phyloP scores from a whole-genome alignment of 2,329 filamentous ascomycete genomes.

The Colletotrichum higginsianum region DNA sequence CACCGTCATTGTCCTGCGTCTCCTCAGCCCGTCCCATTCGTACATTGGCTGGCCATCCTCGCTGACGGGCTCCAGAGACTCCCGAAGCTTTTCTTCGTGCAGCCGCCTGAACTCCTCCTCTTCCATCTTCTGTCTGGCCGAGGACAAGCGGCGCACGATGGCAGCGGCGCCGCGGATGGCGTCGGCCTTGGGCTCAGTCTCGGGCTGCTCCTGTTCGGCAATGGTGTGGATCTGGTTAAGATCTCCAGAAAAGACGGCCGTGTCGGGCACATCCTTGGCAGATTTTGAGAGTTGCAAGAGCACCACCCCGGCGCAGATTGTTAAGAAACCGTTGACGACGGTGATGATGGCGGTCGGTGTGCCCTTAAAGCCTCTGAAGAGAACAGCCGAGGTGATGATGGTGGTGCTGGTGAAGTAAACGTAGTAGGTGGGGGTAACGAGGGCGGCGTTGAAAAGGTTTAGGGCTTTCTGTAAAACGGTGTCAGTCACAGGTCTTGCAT shows the following conservation, averaged over 20 bases:
- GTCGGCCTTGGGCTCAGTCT: conserved; percentile 95
- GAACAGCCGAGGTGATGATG: conserved; percentile 91
- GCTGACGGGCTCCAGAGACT: conserved; percentile 80
- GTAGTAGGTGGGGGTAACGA: conserved; percentile 98
- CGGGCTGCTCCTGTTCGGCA: conserved; percentile 94
- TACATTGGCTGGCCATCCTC: conserved; percentile 80
- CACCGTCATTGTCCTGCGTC: conserved; percentile 72
- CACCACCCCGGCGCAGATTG: conserved; percentile 93
- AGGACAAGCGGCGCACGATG: conserved; percentile 87
- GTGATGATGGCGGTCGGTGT: conserved; percentile 85
- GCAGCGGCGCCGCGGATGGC: conserved; percentile 93
- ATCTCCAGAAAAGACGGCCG: conserved; percentile 92
- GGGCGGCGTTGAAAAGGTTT: conserved; percentile 95
- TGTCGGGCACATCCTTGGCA: conserved; percentile 95
- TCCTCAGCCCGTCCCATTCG: conserved; percentile 92
- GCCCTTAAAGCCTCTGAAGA: conserved; percentile 96
- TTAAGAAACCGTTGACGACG: conserved; percentile 92
- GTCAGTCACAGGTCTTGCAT: conserved; percentile 50
- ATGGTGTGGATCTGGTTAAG: conserved; percentile 96
- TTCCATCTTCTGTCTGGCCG: conserved; percentile 82
- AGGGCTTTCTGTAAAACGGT: conserved; percentile 86
- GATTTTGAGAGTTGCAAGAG: conserved; percentile 97
- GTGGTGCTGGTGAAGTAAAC: conserved; percentile 98
- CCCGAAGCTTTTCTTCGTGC: conserved; percentile 81
- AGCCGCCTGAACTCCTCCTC: conserved; percentile 83